A percentile compares a stretch with the other conserved stretches of the same genome.
These are phyloP conservation scores for Melianthus villosus DNA, from an alignment of 441 rosid species.

Conservation along the genomic window DNA sequence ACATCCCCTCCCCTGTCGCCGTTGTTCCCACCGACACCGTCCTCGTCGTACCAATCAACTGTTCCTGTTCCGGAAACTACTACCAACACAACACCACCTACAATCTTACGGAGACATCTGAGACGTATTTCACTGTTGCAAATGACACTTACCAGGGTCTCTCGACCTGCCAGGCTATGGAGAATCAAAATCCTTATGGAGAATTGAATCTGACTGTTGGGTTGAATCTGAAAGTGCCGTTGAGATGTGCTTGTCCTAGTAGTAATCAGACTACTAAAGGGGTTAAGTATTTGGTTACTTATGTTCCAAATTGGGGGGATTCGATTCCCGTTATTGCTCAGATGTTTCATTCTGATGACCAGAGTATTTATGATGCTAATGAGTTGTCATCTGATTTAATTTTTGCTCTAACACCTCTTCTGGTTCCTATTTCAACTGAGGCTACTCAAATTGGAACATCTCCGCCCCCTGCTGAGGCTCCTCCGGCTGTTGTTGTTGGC, in stretches of 20 bases:
- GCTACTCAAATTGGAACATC: too few relatives aligned
- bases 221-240: slow-evolving; percentile 16
- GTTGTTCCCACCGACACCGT: slow-evolving; percentile 19
- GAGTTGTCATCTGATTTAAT: too few relatives aligned
- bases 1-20: slow-evolving; percentile 23
- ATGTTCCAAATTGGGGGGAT: slow-evolving; percentile 14
- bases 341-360: slow-evolving; percentile 18
- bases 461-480: too few relatives aligned
- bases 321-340: slow-evolving; percentile 10
- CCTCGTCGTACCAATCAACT: slow-evolving; percentile 42
- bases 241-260: slow-evolving; percentile 43
- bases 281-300: slow-evolving; percentile 21
- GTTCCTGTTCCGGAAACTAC: slow-evolving; percentile 37
- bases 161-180: slow-evolving; percentile 66
- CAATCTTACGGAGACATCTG: slow-evolving; percentile 4
- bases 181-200: slow-evolving; percentile 32
- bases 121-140: slow-evolving; percentile 41
- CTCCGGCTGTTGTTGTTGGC: too few relatives aligned
- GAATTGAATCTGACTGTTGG: too few relatives aligned
- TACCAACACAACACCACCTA: slow-evolving; percentile 67
- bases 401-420: slow-evolving; percentile 25
- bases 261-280: slow-evolving; percentile 16
- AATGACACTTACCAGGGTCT: slow-evolving; percentile 72
- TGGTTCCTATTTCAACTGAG: slow-evolving; percentile 17
- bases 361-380: slow-evolving; percentile 21